Evolutionary conservation across 768 basidiomycete genomes (phyloP), one percentile per base, ranked within the genome.

Genomic region (Leccinum subtestaceum): DNA sequence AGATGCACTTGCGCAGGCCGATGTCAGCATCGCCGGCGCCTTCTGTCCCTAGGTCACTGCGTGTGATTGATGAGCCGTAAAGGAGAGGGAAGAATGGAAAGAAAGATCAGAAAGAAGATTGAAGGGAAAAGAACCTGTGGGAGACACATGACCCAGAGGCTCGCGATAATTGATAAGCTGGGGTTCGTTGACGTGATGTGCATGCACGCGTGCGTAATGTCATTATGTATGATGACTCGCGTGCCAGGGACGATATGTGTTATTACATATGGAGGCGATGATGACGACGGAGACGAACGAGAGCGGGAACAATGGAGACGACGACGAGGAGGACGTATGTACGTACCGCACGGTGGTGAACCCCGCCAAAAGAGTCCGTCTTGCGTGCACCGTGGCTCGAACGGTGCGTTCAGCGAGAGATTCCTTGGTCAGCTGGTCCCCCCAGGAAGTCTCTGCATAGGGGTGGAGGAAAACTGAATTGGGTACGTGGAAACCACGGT

Each of bases 31-130:
- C 86, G 25, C 73, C 79, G 1, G 85, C 84, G 2, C 85, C 86
- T 67, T 88, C 86, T 1, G 86, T 87, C n/a, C 86, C 86, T 5
- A 88, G 74, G 64, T 87, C 86, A 32, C 85, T 85, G 9, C 65
- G 32, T 43, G n/a, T 29, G 29, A 51, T 11, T n/a, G 19, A 52
- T 46, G 40, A 23, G 32, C 40, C n/a, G 15, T 2, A 43, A 43
- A 11, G 15, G 40, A 43, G 9, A 43, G 10, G 48, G 23, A 56
- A 13, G 29, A 40, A 5, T 15, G 29, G 29, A 32, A 32, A n/a
- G 32, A 11, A 4, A n/a, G 19, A 51, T 25, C 19, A 32, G 34
- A 36, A 21, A 32, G 15, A n/a, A 32, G 23, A 15, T 12, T 10
- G 29, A 43, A 43, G 40, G 40, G 40, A 19, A 43, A 19, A 11